Evolutionary conservation across 2,329 filamentous ascomycete species (phyloP).

Genomic region (Neonectria ditissima): DNA sequence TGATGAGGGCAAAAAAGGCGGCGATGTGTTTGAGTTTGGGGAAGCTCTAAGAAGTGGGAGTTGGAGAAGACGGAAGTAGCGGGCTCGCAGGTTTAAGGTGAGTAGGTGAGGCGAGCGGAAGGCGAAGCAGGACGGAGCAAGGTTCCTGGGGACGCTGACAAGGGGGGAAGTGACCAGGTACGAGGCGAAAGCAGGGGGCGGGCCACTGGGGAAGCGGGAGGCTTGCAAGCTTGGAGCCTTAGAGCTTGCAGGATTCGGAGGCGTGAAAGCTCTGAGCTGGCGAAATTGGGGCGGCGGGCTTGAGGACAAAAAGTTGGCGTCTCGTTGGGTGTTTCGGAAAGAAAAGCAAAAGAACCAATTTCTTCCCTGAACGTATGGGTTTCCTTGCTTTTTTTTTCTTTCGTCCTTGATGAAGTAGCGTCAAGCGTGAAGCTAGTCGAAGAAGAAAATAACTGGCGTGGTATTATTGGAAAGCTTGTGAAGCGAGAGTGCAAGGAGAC

Average conservation of each 20-base stretch:
- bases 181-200: slow-evolving; percentile 16
- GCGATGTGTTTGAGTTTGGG: slow-evolving; percentile 8
- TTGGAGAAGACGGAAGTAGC: slow-evolving; percentile 22
- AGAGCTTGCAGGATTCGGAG: background rate
- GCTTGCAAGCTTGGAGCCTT: slow-evolving; percentile 14
- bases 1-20: slow-evolving; percentile 44
- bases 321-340: slow-evolving; percentile 7
- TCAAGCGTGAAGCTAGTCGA: background rate
- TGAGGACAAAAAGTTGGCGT: background rate
- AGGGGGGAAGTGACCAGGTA: slow-evolving; percentile 18
- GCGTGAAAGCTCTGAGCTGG: slow-evolving; percentile 15
- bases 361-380: background rate
- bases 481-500: slow-evolving; percentile 1
- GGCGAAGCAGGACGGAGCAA: slow-evolving; percentile 12
- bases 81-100: slow-evolving; percentile 17
- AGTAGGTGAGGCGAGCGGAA: slow-evolving; percentile 19
- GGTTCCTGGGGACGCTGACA: slow-evolving; percentile 18
- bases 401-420: slow-evolving; percentile 2
- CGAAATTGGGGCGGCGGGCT: slow-evolving; percentile 17
- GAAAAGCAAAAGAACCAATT: background rate
- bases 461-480: slow-evolving; percentile 2
- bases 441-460: background rate
- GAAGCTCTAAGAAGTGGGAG: slow-evolving; percentile 6
- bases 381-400: slow-evolving; percentile 4
- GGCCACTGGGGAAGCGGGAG: slow-evolving; percentile 19